A percentile compares a stretch with the other conserved stretches of the same genome.
phyloP scores from a whole-genome alignment of 257 asterid genomes.

The Thymus mandschuricus region DNA sequence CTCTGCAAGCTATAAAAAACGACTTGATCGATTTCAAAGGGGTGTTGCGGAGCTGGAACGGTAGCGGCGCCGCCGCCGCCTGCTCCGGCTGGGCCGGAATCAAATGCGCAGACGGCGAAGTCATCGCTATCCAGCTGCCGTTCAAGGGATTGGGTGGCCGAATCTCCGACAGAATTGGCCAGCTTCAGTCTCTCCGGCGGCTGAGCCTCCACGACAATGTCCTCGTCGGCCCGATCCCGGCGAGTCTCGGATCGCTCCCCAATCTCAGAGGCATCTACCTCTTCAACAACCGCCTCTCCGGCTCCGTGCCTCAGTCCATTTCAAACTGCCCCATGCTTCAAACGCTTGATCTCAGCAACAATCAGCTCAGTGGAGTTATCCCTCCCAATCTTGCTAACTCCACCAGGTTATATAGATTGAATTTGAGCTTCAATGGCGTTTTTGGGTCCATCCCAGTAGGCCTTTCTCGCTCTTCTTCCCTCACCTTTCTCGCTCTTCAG shows the following conservation, averaged over 20 bases:
- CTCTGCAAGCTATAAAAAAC: conserved; percentile 48
- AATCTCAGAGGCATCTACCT: conserved; percentile 81
- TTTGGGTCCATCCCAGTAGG: conserved; percentile 72
- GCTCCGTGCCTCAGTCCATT: conserved; percentile 65
- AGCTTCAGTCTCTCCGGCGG: conserved; percentile 70
- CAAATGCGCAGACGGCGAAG: conserved; percentile 71
- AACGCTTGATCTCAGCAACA: conserved; percentile 82
- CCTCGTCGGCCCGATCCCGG: conserved; percentile 69
- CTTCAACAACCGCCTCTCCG: conserved; percentile 81
- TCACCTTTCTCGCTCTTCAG: conserved; percentile 77
- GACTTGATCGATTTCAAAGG: conserved; percentile 54
- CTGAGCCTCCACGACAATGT: conserved; percentile 83
- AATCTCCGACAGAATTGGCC: conserved; percentile 73
- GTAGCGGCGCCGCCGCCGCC: conserved; percentile 46
- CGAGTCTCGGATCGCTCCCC: conserved; percentile 58
- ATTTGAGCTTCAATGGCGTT: conserved; percentile 70
- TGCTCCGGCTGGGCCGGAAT: conserved; percentile 87
- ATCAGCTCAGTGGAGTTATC: conserved; percentile 59
- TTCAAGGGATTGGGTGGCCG: conserved; percentile 74
- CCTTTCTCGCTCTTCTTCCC: conserved; percentile 52
- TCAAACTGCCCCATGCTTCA: conserved; percentile 69
- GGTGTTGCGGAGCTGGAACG: conserved; percentile 74
- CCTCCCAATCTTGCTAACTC: conserved; percentile 64
- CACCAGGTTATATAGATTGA: conserved; percentile 64
- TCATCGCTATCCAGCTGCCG: conserved; percentile 73